Percentiles rank a stretch among this genome's conserved stretches.
Evolutionary conservation across 495 filamentous ascomycete genomes (phyloP).

Genomic region (Aspergillus nanangensis): DNA sequence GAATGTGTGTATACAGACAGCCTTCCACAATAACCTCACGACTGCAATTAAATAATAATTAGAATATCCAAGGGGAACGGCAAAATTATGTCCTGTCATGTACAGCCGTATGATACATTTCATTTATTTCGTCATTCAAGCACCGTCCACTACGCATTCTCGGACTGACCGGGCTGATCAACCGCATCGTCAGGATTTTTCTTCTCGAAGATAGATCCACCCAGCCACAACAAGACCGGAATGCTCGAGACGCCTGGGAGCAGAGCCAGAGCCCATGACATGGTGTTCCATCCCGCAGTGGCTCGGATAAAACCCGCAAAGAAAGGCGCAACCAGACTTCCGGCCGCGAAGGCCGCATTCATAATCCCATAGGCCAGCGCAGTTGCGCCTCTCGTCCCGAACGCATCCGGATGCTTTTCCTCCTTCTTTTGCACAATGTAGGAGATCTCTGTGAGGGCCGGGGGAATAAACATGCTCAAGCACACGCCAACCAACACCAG

Average conservation of each 20-base stretch:
- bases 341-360: slow-evolving; percentile 51
- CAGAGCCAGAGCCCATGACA: slow-evolving; percentile 29
- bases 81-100: no score
- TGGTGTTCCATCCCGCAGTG: slow-evolving; percentile 53
- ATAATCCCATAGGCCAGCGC: slow-evolving; percentile 55
- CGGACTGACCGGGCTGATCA: no score
- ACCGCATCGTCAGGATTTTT: no score
- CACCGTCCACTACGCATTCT: no score
- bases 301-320: slow-evolving; percentile 55
- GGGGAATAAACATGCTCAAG: slow-evolving; percentile 53
- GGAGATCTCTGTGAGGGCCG: slow-evolving; percentile 65
- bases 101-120: no score
- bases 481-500: slow-evolving; percentile 58
- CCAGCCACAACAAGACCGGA: slow-evolving; percentile 18
- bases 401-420: slow-evolving; percentile 44
- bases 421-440: slow-evolving; percentile 59
- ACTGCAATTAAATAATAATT: no score
- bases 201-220: slow-evolving; percentile 11
- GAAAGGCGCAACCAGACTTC: slow-evolving; percentile 54
- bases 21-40: no score
- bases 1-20: no score
- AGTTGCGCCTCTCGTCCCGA: slow-evolving; percentile 48
- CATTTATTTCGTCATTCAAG: no score
- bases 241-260: slow-evolving; percentile 19
- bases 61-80: no score